Conservation (phyloP, 257 asterid genomes). For the Solanum infundibuliforme region DNA sequence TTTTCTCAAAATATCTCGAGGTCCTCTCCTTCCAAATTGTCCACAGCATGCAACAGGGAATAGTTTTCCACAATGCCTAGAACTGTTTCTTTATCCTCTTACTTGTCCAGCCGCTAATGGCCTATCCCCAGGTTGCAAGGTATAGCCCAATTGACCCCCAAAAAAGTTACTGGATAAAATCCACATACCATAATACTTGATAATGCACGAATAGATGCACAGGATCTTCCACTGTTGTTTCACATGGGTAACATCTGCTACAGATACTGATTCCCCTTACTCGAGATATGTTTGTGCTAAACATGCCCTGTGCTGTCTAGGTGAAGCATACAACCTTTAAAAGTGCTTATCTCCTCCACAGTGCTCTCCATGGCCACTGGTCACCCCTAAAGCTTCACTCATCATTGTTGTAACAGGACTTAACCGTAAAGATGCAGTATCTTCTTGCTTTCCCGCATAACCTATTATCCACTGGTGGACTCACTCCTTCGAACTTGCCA, state of each 20-base stretch:
- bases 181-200: neutral
- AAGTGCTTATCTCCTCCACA: neutral
- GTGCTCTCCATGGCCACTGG: neutral
- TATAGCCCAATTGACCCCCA: neutral
- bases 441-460: neutral
- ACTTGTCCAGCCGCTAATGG: neutral
- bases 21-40: neutral
- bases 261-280: neutral
- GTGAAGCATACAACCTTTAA: neutral
- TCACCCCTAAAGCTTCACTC: neutral
- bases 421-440: neutral
- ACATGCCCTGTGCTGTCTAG: neutral
- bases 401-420: neutral
- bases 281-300: neutral
- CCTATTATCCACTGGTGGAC: neutral
- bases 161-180: neutral
- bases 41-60: neutral
- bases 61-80: neutral
- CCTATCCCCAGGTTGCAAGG: neutral
- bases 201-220: neutral
- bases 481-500: neutral
- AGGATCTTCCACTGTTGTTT: neutral
- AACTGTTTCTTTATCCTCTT: neutral
- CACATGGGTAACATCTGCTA: neutral
- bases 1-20: neutral